Base-by-base conservation (phyloP, 1,284 basidiomycete species). In the Coniferiporia weirii region DNA sequence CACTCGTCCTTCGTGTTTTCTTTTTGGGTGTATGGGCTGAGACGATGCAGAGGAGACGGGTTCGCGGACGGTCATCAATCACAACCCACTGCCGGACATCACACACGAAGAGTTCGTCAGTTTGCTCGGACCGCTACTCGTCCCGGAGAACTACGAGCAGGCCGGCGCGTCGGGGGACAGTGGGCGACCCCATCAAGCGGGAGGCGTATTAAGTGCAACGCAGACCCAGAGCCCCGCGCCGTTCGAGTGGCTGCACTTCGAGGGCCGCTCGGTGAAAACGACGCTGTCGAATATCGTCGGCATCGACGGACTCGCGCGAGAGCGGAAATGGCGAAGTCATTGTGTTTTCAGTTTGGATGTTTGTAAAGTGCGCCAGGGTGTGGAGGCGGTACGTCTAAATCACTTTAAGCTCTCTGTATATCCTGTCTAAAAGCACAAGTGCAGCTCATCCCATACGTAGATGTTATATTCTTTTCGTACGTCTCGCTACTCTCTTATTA, bases 181-280 rank as follows among this genome's bases (percentile, higher is more conserved):
- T 44, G 66, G 69, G 59, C 70, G 5, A 70, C 69, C 49, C 43
- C 45, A 54, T n/a, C 19, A 3, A 13, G 27, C 32, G 34, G 5
- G 35, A 3, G 10, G 34, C 20, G 17, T 15, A 4, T n/a, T 43
- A 8, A 8, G n/a, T n/a, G 10, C 40, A n/a, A 27, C 55, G 6
- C 79, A 75, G 55, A 73, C 75, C n/a, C 76, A 79, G 61, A 84
- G 80, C 52, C 84, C 83, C 0, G 85, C 88, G 0, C 89, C 89
- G 0, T 87, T 91, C 56, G 88, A 92, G 64, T 91, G 89, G 89
- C 71, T 92, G 2, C 89, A 91, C 66, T 89, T 91, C 63, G 89
- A 92, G 66, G 88, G 87, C 1, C 76, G 88, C 6, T 85, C 79
- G 0, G 82, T 87, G 34, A 87, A 87, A 69, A 89, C 85, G 9